These are phyloP conservation scores for Cymbopogon flexuosus DNA, from an alignment of 202 grass and related monocot genomes.

Conservation along the genomic window DNA sequence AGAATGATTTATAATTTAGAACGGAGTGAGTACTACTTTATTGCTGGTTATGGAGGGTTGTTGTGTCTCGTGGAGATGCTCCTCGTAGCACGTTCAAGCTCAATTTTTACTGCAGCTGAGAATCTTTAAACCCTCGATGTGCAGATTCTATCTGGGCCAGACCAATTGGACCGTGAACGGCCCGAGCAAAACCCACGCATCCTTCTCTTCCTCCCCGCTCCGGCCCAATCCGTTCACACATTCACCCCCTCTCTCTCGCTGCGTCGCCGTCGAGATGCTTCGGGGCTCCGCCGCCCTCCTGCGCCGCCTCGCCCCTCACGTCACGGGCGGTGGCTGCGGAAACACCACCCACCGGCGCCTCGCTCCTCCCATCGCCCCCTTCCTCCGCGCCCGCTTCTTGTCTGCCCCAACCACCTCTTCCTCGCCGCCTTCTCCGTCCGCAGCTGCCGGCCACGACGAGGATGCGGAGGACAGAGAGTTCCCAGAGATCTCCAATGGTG, in stretches of 20 bases:
- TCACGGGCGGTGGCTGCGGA: conserved; percentile 29
- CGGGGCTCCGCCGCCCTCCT: conserved; percentile 51
- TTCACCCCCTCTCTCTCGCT: neutral
- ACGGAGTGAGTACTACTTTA: no score
- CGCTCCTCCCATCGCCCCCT: conserved; percentile 5
- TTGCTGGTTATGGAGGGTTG: no score
- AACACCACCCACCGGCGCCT: neutral
- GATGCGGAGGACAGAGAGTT: conserved; percentile 14
- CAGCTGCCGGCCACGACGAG: conserved; percentile 8
- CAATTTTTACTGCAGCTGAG: neutral
- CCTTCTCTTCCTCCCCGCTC: neutral
- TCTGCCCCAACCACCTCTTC: conserved; percentile 31
- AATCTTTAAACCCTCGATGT: neutral
- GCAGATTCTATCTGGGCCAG: neutral
- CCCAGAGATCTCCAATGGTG: neutral
- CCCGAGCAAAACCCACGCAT: neutral
- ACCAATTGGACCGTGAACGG: neutral
- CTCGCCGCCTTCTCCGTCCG: conserved; percentile 22
- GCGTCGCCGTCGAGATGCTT: conserved; percentile 47
- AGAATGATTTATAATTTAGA: no score
- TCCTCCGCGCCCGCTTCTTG: conserved; percentile 30
- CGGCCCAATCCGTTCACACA: conserved; percentile 25
- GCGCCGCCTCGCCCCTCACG: conserved; percentile 41
- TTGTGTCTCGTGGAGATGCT: no score
- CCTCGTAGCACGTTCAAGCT: neutral